These are phyloP conservation scores for Comarum palustre DNA, from an alignment of 306 rosid species.

Conservation along the genomic window DNA sequence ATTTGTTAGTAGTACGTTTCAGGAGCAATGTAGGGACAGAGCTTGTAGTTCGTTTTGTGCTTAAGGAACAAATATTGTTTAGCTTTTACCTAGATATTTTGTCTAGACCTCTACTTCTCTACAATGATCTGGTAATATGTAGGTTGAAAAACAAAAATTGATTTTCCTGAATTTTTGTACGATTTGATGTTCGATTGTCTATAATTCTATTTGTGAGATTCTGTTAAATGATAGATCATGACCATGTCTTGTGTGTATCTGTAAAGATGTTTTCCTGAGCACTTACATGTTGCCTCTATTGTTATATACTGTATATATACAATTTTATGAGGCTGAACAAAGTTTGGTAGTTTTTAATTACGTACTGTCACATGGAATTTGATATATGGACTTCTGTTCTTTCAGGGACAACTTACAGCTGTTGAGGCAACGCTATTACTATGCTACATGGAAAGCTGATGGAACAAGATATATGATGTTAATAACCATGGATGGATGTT, in stretches of 20 bases:
- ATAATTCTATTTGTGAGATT: background rate
- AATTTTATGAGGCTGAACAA: background rate
- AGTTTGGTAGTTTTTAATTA: constrained; percentile 2
- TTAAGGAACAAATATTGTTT: background rate
- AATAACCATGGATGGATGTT: constrained; percentile 86
- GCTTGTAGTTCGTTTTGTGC: background rate
- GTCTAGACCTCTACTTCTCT: background rate
- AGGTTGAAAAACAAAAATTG: background rate
- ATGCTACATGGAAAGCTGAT: constrained; percentile 99
- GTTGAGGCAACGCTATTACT: constrained; percentile 87
- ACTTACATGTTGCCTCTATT: background rate
- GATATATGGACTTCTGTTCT: constrained; percentile 17
- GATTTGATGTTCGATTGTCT: background rate
- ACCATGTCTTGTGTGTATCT: background rate
- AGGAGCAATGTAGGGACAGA: background rate
- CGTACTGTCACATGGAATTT: constrained; percentile 19
- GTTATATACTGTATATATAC: background rate
- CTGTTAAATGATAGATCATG: background rate
- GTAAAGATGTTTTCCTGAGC: background rate
- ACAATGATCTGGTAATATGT: background rate
- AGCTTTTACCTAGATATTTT: background rate
- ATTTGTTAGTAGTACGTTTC: background rate
- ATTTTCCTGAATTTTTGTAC: background rate
- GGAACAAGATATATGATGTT: constrained; percentile 98
- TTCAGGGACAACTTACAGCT: constrained; percentile 86